A percentile compares a stretch with the other conserved stretches of the same genome.
These are phyloP conservation scores for Lachancea waltii DNA, from an alignment of 805 yeast genomes.

Conservation along the genomic window DNA sequence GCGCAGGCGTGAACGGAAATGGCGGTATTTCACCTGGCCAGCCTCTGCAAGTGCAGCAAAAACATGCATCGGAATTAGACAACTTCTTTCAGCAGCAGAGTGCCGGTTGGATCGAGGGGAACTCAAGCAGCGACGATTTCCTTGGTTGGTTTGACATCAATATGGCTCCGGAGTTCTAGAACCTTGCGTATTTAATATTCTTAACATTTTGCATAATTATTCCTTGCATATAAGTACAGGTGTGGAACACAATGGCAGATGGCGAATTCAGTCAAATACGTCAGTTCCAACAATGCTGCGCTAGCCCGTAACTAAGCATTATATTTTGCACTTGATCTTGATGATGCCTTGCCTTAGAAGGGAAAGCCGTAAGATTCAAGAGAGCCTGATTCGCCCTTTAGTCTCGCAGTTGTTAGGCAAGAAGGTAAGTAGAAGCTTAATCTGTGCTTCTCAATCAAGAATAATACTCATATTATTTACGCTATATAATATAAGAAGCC, in stretches of 20 bases:
- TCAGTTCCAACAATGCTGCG: background rate
- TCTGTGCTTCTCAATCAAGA: too few relatives aligned
- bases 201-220: background rate
- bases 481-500: constrained; percentile 18
- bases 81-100: constrained; percentile 75
- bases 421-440: too few relatives aligned
- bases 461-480: background rate
- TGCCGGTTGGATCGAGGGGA: constrained; percentile 78
- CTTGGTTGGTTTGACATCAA: constrained; percentile 91
- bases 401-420: background rate
- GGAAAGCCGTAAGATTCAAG: too few relatives aligned
- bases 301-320: background rate
- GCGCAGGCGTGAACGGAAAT: background rate
- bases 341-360: too few relatives aligned
- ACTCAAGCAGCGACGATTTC: constrained; percentile 55
- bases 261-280: background rate
- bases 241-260: too few relatives aligned
- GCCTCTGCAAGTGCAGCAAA: constrained; percentile 4
- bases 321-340: too few relatives aligned
- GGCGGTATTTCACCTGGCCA: too few relatives aligned
- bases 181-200: background rate
- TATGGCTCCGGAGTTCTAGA: constrained; percentile 51
- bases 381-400: background rate
- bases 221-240: too few relatives aligned
- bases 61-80: constrained; percentile 35